Evolutionary conservation across 2,329 filamentous ascomycete species (phyloP).

Genomic region (Talaromyces atroroseus): DNA sequence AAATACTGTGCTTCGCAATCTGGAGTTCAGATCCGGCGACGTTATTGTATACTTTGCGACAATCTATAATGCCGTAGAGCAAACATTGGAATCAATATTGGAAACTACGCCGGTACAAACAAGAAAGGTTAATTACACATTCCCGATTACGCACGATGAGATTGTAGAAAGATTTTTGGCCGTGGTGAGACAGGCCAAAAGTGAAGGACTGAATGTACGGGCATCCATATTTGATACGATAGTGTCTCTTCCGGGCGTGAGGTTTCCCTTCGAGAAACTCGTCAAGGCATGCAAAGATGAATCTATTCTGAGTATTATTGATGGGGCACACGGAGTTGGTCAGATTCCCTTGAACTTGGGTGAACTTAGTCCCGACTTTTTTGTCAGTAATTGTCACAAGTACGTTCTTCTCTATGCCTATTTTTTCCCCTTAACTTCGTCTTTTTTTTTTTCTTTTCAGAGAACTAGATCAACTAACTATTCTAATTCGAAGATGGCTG

Average conservation of each 20-base stretch:
- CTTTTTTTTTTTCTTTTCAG: background rate
- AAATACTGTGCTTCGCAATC: conserved; percentile 73
- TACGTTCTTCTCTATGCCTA: conserved; percentile 15
- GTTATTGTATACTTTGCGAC: conserved; percentile 71
- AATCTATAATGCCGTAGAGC: conserved; percentile 72
- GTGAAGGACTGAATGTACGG: conserved; percentile 57
- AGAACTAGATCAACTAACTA: background rate
- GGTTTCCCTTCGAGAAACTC: conserved; percentile 71
- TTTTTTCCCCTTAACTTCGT: no score
- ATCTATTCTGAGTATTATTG: conserved; percentile 67
- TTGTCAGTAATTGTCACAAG: conserved; percentile 82
- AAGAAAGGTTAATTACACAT: conserved; percentile 56
- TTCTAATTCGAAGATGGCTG: conserved; percentile 65
- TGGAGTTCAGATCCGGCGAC: conserved; percentile 65
- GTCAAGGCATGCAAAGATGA: conserved; percentile 59
- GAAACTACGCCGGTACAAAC: conserved; percentile 55
- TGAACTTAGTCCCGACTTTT: conserved; percentile 72
- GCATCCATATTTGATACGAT: conserved; percentile 76
- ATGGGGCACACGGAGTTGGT: conserved; percentile 80
- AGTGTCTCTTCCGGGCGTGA: conserved; percentile 69
- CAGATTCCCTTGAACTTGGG: conserved; percentile 67
- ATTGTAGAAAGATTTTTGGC: conserved; percentile 58
- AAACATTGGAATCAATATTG: conserved; percentile 64
- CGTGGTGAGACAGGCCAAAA: conserved; percentile 51
- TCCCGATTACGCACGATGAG: conserved; percentile 65